Conservation (phyloP, 2,329 filamentous ascomycete species). For the Ceratocystis cubensis region DNA sequence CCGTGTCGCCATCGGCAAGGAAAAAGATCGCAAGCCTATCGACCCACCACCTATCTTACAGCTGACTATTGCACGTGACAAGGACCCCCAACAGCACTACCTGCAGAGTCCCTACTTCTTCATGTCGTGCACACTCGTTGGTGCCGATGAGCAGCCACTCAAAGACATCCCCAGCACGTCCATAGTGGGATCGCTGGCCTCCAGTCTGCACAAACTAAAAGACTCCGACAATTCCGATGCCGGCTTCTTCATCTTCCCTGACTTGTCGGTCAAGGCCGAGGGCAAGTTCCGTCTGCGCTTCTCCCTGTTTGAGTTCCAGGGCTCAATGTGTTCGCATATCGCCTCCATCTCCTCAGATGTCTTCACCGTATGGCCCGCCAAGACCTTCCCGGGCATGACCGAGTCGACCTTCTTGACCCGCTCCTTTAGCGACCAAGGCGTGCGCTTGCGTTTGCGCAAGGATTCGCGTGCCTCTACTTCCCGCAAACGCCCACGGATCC, state of each 20-base stretch:
- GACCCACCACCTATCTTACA: conserved; percentile 79
- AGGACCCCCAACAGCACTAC: conserved; percentile 38
- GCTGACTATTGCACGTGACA: conserved; percentile 35
- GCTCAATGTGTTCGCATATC: conserved; percentile 27
- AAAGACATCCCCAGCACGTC: conserved; percentile 33
- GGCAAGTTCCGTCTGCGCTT: conserved; percentile 65
- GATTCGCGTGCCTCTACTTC: conserved; percentile 53
- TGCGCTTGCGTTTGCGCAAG: conserved; percentile 69
- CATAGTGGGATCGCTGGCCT: conserved; percentile 60
- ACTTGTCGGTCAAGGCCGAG: conserved; percentile 65
- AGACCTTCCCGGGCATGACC: conserved; percentile 65
- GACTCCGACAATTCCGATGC: conserved; percentile 66
- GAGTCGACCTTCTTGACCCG: conserved; percentile 73
- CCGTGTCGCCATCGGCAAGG: conserved; percentile 57
- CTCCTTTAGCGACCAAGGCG: conserved; percentile 76
- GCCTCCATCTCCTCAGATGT: conserved; percentile 43
- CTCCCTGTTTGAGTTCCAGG: conserved; percentile 51
- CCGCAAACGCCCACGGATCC: conserved; percentile 31
- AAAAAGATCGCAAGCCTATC: conserved; percentile 76
- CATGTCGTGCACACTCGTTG: conserved; percentile 35
- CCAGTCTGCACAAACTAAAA: conserved; percentile 71
- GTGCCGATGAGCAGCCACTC: conserved; percentile 32
- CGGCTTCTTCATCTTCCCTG: conserved; percentile 83
- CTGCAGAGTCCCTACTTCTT: conserved; percentile 35
- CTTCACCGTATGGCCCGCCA: conserved; percentile 54